phyloP scores from a whole-genome alignment of 768 basidiomycete genomes.

The Amanita rimosa region DNA sequence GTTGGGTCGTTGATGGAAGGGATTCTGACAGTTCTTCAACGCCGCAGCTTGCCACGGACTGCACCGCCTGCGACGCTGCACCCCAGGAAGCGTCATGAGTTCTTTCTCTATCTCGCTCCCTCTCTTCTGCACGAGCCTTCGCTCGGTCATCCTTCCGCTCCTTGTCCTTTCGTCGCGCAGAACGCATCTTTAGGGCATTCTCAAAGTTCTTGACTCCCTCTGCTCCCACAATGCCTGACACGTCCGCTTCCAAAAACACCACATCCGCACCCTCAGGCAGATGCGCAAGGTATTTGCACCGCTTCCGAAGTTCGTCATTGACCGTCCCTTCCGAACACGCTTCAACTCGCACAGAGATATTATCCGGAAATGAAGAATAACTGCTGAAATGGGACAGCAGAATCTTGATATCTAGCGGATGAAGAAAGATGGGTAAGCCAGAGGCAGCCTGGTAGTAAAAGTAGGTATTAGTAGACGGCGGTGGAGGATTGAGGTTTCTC shows the following conservation, averaged over 20 bases:
- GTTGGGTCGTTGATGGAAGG: neutral
- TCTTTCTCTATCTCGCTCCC: conserved; percentile 49
- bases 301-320: conserved; percentile 87
- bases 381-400: conserved; percentile 72
- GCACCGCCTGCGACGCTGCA: neutral
- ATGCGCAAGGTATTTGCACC: conserved; percentile 93
- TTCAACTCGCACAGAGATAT: conserved; percentile 73
- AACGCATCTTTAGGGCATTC: conserved; percentile 65
- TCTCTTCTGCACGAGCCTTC: conserved; percentile 64
- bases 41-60: neutral
- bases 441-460: conserved; percentile 94
- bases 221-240: conserved; percentile 63
- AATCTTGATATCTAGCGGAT: conserved; percentile 93
- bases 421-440: conserved; percentile 85
- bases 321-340: conserved; percentile 67
- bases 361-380: conserved; percentile 78
- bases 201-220: conserved; percentile 79
- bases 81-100: neutral
- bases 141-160: conserved; percentile 82
- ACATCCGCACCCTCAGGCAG: conserved; percentile 89
- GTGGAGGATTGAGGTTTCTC: conserved; percentile 76
- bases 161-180: conserved; percentile 68
- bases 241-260: conserved; percentile 84
- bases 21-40: neutral
- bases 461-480: conserved; percentile 82